Evolutionary conservation across 345 rosid genomes (phyloP), one percentile per base, ranked within the genome.

Genomic region (Gossypium arboreum): DNA sequence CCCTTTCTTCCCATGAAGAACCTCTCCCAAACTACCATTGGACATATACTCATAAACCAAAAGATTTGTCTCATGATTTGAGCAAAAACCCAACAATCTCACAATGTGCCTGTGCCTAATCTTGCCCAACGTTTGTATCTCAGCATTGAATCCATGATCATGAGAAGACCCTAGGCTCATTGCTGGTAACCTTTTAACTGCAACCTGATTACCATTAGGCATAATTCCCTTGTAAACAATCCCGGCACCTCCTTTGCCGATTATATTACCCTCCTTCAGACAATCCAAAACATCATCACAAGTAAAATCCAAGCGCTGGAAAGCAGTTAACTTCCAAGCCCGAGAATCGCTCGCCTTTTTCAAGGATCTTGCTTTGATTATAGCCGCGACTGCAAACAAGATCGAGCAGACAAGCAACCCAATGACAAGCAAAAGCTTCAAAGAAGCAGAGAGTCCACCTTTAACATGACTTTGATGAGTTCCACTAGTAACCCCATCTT

Each of bases 161-260:
- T 93, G 98, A 16, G 97, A 89, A n/a, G 97, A 93, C 3, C 97
- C 96, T 17, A 97, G 86, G 43, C 88, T 87, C 88, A 91, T 91
- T 2, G 78, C 90, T 1, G 98, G 90, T 2, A 93, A 84, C 79
- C 94, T 82, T 74, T 93, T 93, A 20, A 93, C 97, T 1, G 98
- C 98, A 57, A 93, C 92, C 3, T 73, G 86, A 78, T 91, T 90
- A 12, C 97, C 93, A 22, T 83, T 93, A 6, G 94, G 86, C 94
- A 91, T 89, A 9, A 22, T 41, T n/a, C 93, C 94, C 76, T 93
- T 91, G 72, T 89, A 93, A 65, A 93, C 98, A 66, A 91, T 91
- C 45, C 98, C 97, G 0, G 98, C 97, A 60, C 98, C 98, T 24
- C 98, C 97, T 84, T 91, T 91, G 48, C 98, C 97, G 13, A 93